These are phyloP conservation scores for Gossypium ekmanianum DNA, from an alignment of 345 rosid species.

Conservation along the genomic window DNA sequence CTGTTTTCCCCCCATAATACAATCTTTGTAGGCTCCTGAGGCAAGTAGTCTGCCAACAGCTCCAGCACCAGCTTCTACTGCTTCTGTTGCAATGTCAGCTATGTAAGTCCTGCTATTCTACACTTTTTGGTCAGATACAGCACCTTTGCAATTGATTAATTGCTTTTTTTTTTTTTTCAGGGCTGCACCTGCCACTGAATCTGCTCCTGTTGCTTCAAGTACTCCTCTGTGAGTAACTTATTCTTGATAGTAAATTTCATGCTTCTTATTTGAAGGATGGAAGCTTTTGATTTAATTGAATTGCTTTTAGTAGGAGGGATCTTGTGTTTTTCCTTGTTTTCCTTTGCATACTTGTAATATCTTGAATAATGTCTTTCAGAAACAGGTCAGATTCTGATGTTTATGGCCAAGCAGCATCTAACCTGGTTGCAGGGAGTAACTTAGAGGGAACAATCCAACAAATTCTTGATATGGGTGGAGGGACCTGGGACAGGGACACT, in stretches of 20 bases:
- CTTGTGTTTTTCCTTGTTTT: not conserved
- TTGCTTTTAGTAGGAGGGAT: not conserved
- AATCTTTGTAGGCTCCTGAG: slow-evolving; percentile 41
- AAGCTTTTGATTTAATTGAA: not conserved
- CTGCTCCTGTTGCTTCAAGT: slow-evolving; percentile 32
- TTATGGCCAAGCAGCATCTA: slow-evolving; percentile 78
- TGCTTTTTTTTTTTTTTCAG: not conserved
- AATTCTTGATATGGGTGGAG: slow-evolving; percentile 97
- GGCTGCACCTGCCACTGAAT: slow-evolving; percentile 21
- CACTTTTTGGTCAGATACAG: not conserved
- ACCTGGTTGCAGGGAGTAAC: slow-evolving; percentile 81
- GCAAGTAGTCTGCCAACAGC: slow-evolving; percentile 34
- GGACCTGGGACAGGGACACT: slow-evolving; percentile 84
- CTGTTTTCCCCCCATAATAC: not conserved
- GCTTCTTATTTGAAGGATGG: not conserved
- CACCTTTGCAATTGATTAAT: not conserved
- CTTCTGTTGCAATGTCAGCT: not conserved
- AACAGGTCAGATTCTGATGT: slow-evolving; percentile 11
- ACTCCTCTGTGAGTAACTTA: slow-evolving; percentile 23
- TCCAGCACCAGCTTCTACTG: slow-evolving; percentile 12
- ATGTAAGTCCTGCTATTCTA: not conserved
- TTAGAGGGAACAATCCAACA: slow-evolving; percentile 79
- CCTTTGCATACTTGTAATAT: slow-evolving; percentile 9
- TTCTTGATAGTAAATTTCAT: slow-evolving; percentile 13
- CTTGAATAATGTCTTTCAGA: not conserved